These are phyloP conservation scores for Ceratobasidium sp. DNA, from an alignment of 1,284 basidiomycete species.

Conservation along the genomic window DNA sequence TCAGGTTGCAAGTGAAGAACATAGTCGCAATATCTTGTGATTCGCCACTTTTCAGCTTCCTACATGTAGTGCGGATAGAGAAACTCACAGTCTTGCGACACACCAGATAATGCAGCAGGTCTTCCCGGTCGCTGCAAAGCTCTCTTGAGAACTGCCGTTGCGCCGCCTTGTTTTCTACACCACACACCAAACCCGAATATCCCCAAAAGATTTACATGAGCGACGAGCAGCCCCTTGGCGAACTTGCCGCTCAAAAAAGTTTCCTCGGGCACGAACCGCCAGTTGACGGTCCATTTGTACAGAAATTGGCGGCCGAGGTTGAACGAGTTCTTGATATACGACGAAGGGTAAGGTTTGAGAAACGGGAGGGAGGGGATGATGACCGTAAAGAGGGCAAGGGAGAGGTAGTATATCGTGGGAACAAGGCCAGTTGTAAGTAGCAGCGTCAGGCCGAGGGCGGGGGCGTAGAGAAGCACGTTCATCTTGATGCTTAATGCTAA, in stretches of 20 bases:
- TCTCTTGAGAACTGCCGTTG: conserved; percentile 60
- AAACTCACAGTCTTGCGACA: conserved; percentile 67
- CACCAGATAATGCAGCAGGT: conserved; percentile 56
- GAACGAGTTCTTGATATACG: conserved; percentile 83
- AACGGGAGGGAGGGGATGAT: conserved; percentile 73
- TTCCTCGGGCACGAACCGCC: conserved; percentile 84
- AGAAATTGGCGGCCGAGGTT: conserved; percentile 89
- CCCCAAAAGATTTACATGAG: conserved; percentile 68
- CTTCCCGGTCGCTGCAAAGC: conserved; percentile 62
- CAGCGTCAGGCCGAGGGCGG: conserved; percentile 81
- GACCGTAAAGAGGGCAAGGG: conserved; percentile 65
- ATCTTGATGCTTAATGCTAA: conserved; percentile 91
- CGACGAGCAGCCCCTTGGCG: conserved; percentile 68
- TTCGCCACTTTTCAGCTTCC: not conserved
- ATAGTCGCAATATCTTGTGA: conserved; percentile 77
- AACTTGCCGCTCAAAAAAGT: conserved; percentile 73
- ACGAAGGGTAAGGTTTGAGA: conserved; percentile 63
- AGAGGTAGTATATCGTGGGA: conserved; percentile 61
- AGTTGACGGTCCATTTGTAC: conserved; percentile 98
- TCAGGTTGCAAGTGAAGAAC: conserved; percentile 89
- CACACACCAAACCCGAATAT: conserved; percentile 77
- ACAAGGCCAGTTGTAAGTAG: conserved; percentile 76
- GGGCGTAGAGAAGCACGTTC: conserved; percentile 93
- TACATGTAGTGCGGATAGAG: not conserved
- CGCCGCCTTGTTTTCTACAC: conserved; percentile 73